These are phyloP conservation scores for Trichoderma parareesei DNA, from an alignment of 495 filamentous ascomycete genomes.

Conservation along the genomic window DNA sequence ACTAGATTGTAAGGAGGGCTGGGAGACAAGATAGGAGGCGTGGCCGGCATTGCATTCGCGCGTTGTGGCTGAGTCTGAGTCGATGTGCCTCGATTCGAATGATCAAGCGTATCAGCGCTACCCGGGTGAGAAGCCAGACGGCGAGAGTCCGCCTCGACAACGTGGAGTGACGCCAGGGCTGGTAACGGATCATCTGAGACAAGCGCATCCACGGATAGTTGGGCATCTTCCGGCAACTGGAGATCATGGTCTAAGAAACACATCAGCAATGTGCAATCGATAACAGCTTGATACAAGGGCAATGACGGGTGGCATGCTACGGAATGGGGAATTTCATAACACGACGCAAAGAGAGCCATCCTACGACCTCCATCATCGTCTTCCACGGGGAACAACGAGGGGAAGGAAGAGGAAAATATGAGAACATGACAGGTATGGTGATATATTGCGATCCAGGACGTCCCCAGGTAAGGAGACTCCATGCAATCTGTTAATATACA, in stretches of 20 bases:
- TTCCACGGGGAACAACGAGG: constrained; percentile 34
- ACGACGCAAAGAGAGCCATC: constrained; percentile 36
- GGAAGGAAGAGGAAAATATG: constrained; percentile 30
- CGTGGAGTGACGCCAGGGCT: background rate
- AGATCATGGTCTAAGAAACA: constrained; percentile 40
- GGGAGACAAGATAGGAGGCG: background rate
- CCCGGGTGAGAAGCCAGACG: background rate
- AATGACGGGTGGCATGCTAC: background rate
- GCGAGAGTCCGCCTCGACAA: background rate
- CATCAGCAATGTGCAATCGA: constrained; percentile 29
- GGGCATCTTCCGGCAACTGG: constrained; percentile 42
- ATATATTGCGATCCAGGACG: constrained; percentile 41
- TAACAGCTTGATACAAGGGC: constrained; percentile 18
- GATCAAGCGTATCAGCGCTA: background rate
- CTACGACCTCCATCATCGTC: constrained; percentile 47
- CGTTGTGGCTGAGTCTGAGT: background rate
- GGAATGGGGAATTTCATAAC: constrained; percentile 19
- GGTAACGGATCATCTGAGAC: constrained; percentile 40
- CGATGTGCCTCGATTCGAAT: background rate
- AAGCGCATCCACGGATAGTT: constrained; percentile 47
- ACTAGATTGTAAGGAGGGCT: background rate
- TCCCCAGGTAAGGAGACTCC: constrained; percentile 17
- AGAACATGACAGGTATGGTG: constrained; percentile 30
- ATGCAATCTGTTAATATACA: constrained; percentile 65
- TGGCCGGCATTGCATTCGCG: background rate